Conservation (phyloP, 2,329 filamentous ascomycete species). For the Colletotrichum falcatum region DNA sequence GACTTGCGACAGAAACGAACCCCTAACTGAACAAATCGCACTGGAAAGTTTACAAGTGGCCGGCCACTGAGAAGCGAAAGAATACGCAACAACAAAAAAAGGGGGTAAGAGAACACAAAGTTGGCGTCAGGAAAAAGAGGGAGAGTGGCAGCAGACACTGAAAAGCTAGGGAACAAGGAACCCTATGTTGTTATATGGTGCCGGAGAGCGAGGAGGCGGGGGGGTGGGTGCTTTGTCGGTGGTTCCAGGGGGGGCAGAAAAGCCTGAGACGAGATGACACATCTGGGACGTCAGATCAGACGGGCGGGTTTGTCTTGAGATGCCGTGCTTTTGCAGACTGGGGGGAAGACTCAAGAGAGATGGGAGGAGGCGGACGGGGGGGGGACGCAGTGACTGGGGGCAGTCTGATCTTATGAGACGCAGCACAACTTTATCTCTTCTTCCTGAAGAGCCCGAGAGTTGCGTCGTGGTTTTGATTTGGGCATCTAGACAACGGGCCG, state of each 20-base stretch:
- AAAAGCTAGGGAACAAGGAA: constrained; percentile 15
- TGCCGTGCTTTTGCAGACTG: constrained; percentile 4
- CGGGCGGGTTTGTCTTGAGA: constrained; percentile 38
- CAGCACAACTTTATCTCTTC: neutral
- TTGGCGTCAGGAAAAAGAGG: constrained; percentile 14
- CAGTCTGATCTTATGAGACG: neutral
- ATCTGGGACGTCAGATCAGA: constrained; percentile 41
- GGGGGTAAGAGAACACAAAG: constrained; percentile 8
- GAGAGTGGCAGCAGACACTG: constrained; percentile 16
- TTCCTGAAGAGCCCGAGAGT: neutral
- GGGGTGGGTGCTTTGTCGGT: constrained; percentile 9
- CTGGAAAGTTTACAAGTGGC: constrained; percentile 34
- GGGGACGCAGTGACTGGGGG: neutral
- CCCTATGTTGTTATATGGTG: constrained; percentile 31
- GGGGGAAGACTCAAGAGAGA: too few species aligned
- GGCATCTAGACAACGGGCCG: too few species aligned
- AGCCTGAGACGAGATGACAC: constrained; percentile 42
- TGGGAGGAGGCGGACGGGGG: too few species aligned
- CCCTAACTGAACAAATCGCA: constrained; percentile 9
- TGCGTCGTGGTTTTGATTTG: accelerated
- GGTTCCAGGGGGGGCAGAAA: constrained; percentile 1
- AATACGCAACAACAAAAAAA: constrained; percentile 7
- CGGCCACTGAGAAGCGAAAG: constrained; percentile 39
- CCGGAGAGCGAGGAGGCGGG: neutral
- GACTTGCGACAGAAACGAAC: constrained; percentile 17